phyloP scores from a whole-genome alignment of 345 rosid genomes.

The Eucalyptus tenuipes region DNA sequence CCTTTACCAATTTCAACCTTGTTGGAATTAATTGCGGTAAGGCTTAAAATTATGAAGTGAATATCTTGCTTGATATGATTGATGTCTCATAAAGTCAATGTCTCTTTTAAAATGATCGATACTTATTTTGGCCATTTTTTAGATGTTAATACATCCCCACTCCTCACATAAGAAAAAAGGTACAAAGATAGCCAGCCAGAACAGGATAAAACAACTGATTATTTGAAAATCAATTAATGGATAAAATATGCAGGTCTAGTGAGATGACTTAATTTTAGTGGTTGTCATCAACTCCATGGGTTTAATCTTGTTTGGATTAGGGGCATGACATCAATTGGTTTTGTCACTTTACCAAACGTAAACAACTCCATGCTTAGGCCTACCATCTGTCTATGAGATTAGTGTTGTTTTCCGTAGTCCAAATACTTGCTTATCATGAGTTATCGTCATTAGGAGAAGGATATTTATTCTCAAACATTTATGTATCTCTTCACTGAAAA shows the following conservation, averaged over 20 bases:
- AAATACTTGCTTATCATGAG: neutral
- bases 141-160: neutral
- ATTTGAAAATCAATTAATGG: neutral
- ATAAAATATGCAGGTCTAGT: neutral
- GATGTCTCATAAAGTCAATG: neutral
- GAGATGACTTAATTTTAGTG: rapidly evolving
- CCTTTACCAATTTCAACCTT: neutral
- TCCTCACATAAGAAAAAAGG: neutral
- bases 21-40: neutral
- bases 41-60: neutral
- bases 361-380: neutral
- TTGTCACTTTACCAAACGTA: neutral
- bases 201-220: neutral
- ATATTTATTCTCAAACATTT: neutral
- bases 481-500: neutral
- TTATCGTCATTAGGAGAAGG: neutral
- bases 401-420: neutral
- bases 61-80: neutral
- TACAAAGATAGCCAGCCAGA: neutral
- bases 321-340: neutral
- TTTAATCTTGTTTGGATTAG: neutral
- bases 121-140: neutral
- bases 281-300: neutral
- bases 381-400: neutral
- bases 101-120: neutral